A percentile compares a stretch with the other conserved stretches of the same genome.
Conservation (phyloP, 2,329 filamentous ascomycete genomes). For the Penicillium sp. region DNA sequence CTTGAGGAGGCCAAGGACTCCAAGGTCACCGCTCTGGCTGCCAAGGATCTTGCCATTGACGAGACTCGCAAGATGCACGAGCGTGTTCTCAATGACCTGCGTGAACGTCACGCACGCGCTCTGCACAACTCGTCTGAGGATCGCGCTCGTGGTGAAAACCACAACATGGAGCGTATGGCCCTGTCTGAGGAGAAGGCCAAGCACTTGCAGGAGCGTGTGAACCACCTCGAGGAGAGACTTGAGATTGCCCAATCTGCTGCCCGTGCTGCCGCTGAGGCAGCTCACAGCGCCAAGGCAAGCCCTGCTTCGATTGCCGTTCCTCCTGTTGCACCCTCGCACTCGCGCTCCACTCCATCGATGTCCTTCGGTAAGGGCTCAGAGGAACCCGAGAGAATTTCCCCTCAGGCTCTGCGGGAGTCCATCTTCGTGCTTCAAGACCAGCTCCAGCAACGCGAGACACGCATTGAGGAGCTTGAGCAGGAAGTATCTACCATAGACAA, state of each 20-base stretch:
- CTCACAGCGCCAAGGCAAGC: constrained; percentile 59
- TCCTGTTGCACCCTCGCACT: constrained; percentile 42
- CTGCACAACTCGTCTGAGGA: constrained; percentile 77
- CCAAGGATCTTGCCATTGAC: constrained; percentile 57
- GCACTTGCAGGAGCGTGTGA: constrained; percentile 81
- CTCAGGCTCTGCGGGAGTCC: constrained; percentile 90
- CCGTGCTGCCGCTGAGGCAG: constrained; percentile 76
- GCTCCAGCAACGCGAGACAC: constrained; percentile 86
- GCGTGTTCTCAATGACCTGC: constrained; percentile 71
- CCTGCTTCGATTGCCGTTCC: constrained; percentile 35
- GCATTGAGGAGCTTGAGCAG: constrained; percentile 83
- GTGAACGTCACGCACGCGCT: constrained; percentile 72
- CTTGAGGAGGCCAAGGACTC: constrained; percentile 76
- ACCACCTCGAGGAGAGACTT: constrained; percentile 85
- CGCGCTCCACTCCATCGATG: constrained; percentile 48
- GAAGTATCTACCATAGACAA: constrained; percentile 69
- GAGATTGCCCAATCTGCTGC: constrained; percentile 88
- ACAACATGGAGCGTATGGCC: constrained; percentile 77
- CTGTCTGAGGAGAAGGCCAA: constrained; percentile 82
- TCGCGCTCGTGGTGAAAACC: constrained; percentile 74
- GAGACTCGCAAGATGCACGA: constrained; percentile 69
- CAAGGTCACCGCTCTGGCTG: constrained; percentile 61
- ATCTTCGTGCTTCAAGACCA: constrained; percentile 97
- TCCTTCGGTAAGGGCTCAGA: constrained; percentile 48
- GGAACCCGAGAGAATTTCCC: constrained; percentile 83